Evolutionary conservation across 768 basidiomycete genomes (phyloP), one percentile per base, ranked within the genome.

Genomic region (Amanita molliuscula): DNA sequence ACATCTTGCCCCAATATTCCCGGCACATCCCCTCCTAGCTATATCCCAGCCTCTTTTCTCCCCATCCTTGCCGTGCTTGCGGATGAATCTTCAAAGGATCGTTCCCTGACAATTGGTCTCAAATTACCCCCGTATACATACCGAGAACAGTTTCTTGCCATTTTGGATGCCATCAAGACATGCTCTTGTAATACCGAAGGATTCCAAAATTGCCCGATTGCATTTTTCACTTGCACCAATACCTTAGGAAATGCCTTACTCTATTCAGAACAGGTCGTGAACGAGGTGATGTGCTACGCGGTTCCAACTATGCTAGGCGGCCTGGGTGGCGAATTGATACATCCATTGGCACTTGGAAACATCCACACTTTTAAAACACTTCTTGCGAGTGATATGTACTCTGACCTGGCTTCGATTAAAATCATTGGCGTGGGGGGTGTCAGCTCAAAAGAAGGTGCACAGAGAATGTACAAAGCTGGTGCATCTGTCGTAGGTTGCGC

Each of bases 391-490:
- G 31, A 29, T 18, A 31, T 48, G 56, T 44, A 65, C 44, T 54
- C 62, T 3, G 69, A 69, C 0, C 56, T 88, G 34, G 62, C 61
- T 25, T 57, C 66, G 2, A 75, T 90, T 48, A 67, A 68, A 44
- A 68, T 92, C 48, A 76, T 93, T 41, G 91, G 89, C 2, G 82
- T 84, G n/a, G 90, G 91, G 1, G 90, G 90, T 4, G 87, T 90
- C 15, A 81, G 76, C 2, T 75, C 76, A 18, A 65, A 69, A 4
- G 82, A 67, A 18, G 81, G 78, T 2, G 78, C 73, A 10, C 61
- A 65, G 47, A 72, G 90, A 48, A 92, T 92, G 88, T 66, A 68
- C n/a, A 68, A 69, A 41, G 87, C 79, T 8, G 89, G 90, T 3
- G 90, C 90, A 7, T 65, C 68, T 43, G 78, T 81, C 1, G 81